A percentile compares a stretch with the other conserved stretches of the same genome.
Conservation (phyloP, 1,139 yeast species). For the Wickerhamomyces sp. region DNA sequence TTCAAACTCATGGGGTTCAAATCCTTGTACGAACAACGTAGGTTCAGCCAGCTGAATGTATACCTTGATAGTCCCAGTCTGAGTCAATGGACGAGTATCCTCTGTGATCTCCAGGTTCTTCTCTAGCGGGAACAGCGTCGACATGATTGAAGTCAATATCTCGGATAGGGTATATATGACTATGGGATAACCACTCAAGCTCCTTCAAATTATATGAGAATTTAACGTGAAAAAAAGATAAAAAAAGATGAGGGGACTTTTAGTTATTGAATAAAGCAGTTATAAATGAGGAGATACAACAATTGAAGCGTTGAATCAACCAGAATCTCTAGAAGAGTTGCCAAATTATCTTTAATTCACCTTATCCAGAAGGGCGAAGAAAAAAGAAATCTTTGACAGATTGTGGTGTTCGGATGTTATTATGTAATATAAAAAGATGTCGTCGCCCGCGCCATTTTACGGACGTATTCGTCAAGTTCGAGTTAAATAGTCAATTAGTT, state of each 20-base stretch:
- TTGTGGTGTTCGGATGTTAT: no score
- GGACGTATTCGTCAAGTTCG: background rate
- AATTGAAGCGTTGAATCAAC: background rate
- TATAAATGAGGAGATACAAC: background rate
- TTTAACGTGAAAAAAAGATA: no score
- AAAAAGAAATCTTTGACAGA: no score
- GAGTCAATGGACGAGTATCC: constrained; percentile 29
- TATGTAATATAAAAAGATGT: background rate
- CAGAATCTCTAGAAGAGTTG: no score
- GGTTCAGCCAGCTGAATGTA: constrained; percentile 62
- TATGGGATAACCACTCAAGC: no score
- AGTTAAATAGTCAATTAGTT: no score
- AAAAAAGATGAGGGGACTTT: no score
- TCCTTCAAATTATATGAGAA: no score
- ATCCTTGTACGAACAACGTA: constrained; percentile 76
- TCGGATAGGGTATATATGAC: no score
- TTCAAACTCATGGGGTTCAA: constrained; percentile 56
- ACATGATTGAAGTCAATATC: background rate
- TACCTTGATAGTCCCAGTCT: constrained; percentile 30
- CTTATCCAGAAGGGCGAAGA: no score
- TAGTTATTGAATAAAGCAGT: background rate
- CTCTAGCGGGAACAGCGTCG: constrained; percentile 30
- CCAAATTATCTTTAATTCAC: no score
- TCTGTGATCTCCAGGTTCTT: constrained; percentile 28
- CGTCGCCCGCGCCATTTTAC: background rate